phyloP scores from a whole-genome alignment of 2,329 filamentous ascomycete species.

The Xylaria hypoxylon region DNA sequence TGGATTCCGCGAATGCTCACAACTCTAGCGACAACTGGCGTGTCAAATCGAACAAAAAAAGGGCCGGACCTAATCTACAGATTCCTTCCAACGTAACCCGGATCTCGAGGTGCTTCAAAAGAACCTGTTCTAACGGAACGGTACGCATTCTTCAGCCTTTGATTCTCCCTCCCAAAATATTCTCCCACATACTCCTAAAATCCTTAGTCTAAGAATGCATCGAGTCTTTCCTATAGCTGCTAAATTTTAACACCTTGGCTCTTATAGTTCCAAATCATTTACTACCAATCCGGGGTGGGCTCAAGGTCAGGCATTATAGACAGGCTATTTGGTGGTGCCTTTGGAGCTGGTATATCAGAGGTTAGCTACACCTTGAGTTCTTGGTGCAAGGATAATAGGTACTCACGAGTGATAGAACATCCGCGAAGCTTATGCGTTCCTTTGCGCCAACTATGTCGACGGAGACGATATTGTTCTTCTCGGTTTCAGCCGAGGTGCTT shows the following conservation, averaged over 20 bases:
- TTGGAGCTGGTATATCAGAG: slow-evolving; percentile 66
- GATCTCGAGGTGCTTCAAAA: slow-evolving; percentile 67
- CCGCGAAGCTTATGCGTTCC: slow-evolving; percentile 71
- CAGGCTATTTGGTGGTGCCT: slow-evolving; percentile 64
- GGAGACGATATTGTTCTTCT: slow-evolving; percentile 68
- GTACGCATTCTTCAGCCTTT: not conserved
- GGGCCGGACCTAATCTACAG: slow-evolving; percentile 57
- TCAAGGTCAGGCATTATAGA: slow-evolving; percentile 64
- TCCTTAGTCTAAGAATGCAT: not conserved
- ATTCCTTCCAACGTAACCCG: slow-evolving; percentile 71
- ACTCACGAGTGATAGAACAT: slow-evolving; percentile 56
- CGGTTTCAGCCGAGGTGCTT: slow-evolving; percentile 69
- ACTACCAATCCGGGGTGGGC: slow-evolving; percentile 71
- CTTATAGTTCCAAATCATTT: slow-evolving; percentile 64
- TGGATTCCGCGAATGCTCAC: slow-evolving; percentile 28
- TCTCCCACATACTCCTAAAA: not conserved
- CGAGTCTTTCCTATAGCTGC: not conserved
- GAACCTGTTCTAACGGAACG: slow-evolving; percentile 61
- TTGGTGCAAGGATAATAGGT: not conserved
- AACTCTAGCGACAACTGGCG: slow-evolving; percentile 58
- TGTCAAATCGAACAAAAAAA: slow-evolving; percentile 54
- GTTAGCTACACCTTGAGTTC: slow-evolving; percentile 47
- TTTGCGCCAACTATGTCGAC: slow-evolving; percentile 70
- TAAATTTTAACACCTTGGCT: not conserved
- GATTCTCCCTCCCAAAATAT: not conserved